Evolutionary conservation across 805 yeast genomes (phyloP).

Genomic region (Starmera quercuum): DNA sequence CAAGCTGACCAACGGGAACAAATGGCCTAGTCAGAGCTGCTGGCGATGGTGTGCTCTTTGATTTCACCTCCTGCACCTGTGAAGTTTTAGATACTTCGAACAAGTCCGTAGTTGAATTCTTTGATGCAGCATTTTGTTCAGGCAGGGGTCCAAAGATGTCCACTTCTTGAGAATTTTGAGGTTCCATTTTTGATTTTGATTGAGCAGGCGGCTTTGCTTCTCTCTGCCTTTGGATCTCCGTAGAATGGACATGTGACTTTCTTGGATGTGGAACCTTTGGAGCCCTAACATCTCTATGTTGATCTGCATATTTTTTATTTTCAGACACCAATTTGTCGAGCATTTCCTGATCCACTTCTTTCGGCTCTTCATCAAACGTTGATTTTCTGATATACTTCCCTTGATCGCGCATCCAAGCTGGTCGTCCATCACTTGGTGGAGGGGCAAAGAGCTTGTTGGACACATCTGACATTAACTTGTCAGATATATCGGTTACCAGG

Average conservation of each 20-base stretch:
- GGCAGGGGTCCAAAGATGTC: conserved; percentile 8
- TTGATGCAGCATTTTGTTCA: background rate
- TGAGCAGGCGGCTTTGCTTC: background rate
- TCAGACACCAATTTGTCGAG: conserved; percentile 6
- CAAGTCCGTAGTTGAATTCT: background rate
- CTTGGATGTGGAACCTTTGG: background rate
- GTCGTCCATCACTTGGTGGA: conserved; percentile 31
- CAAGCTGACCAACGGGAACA: conserved; percentile 12
- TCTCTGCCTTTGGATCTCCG: background rate
- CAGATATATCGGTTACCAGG: conserved; percentile 14
- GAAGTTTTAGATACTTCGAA: conserved; percentile 1
- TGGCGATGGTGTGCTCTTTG: conserved; percentile 2
- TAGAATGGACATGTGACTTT: background rate
- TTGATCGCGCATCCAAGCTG: conserved; percentile 73
- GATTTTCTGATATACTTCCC: conserved; percentile 32
- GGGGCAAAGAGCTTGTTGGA: conserved; percentile 24
- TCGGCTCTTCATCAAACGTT: conserved; percentile 37
- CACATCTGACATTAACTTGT: conserved; percentile 13
- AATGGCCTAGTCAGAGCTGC: conserved; percentile 16
- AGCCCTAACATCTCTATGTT: background rate
- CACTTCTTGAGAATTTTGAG: conserved; percentile 3
- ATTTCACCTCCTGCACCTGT: conserved; percentile 9
- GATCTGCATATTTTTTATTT: background rate
- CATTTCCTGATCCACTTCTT: conserved; percentile 30
- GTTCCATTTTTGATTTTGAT: background rate